These are phyloP conservation scores for Leccinellum albellum DNA, from an alignment of 768 basidiomycete species.

Conservation along the genomic window DNA sequence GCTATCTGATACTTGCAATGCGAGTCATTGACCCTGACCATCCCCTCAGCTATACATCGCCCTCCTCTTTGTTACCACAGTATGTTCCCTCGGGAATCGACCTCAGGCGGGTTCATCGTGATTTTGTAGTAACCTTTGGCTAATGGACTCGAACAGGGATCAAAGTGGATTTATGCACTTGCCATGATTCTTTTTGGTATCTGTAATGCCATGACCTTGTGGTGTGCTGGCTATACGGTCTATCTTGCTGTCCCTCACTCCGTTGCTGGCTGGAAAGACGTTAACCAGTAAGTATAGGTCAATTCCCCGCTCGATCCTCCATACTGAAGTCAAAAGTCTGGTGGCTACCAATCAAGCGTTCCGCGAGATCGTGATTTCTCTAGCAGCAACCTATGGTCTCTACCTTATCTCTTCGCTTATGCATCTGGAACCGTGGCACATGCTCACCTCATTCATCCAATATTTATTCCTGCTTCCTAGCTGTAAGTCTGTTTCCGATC, in stretches of 20 bases:
- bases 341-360: conserved; percentile 64
- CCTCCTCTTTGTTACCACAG: conserved; percentile 74
- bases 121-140: conserved; percentile 1
- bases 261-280: conserved; percentile 68
- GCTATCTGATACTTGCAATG: conserved; percentile 8
- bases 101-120: conserved; percentile 47
- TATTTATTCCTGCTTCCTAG: conserved; percentile 88
- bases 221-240: conserved; percentile 90
- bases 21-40: conserved; percentile 21
- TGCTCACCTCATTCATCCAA: conserved; percentile 89
- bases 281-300: conserved; percentile 53
- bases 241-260: conserved; percentile 80
- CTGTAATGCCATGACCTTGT: conserved; percentile 74
- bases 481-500: conserved; percentile 39
- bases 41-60: conserved; percentile 67
- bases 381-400: conserved; percentile 74
- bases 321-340: conserved; percentile 42
- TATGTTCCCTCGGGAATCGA: conserved; percentile 89
- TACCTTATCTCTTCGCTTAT: conserved; percentile 86
- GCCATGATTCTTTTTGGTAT: conserved; percentile 78
- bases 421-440: conserved; percentile 95
- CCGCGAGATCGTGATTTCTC: conserved; percentile 79
- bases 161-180: conserved; percentile 78
- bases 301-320: background rate
- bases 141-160: conserved; percentile 47